Base-by-base conservation (phyloP, 495 filamentous ascomycete species). In the Hapsidospora chrysogenum region DNA sequence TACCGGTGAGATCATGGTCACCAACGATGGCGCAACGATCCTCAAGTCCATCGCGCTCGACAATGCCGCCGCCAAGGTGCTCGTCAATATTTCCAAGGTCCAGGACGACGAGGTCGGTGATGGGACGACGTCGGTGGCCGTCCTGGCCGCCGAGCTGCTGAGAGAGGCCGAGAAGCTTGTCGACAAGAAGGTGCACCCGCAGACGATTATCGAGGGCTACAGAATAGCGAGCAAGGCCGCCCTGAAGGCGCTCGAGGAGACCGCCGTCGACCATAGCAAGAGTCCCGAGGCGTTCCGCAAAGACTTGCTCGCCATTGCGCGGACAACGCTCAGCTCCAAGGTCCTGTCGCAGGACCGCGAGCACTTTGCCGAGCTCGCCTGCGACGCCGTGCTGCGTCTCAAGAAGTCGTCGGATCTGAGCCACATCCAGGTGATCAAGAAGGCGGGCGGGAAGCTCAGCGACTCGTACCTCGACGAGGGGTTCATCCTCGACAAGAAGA, bases 351-450 rank as follows among this genome's bases (percentile, higher is more conserved):
- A 97, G 56, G 92, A 97, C 55, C 70, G 85, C 32, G 75, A 86
- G 38, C 82, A 95, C 53, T 97, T 97, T 49, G 74, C 89, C 30
- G 71, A 76, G 49, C 68, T 97, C 9, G 87, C 89, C n/a, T 78
- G 77, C 36, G 89, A 96, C 51, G 89, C 92, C 15, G 80, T 97
- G 11, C 58, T 97, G 17, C 71, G 92, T 37, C 64, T 97, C 52
- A 80, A 84, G 62, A 84, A 84, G 13, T 93, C 85, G 6, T 80
- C 84, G 28, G 92, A 97, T 54, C 70, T 97, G 33, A 93, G 83
- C 46, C 89, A 96, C 55, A 96, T 97, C 42, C 89, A 97, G 59
- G 81, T 97, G 45, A 96, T 97, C 64, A 97, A 97, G 68, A 97
- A 97, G 66, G 84, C 92, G 9, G 89, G 89, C 44, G 89, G 89